These are phyloP conservation scores for Thyridium curvatum DNA, from an alignment of 2,329 filamentous ascomycete genomes.

Conservation along the genomic window DNA sequence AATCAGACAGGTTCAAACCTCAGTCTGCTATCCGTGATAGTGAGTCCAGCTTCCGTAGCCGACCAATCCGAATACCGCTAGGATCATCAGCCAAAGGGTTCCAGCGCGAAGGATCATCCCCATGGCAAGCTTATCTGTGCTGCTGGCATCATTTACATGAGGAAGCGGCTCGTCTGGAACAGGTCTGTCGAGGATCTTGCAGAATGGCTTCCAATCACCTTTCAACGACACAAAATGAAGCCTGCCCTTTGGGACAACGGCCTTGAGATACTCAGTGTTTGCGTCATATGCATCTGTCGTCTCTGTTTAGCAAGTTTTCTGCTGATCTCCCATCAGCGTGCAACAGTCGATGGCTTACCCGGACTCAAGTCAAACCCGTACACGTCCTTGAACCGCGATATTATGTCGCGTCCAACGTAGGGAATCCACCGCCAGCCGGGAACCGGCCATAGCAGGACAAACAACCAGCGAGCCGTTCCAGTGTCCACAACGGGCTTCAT, in stretches of 20 bases:
- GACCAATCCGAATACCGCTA: no score
- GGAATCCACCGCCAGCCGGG: conserved; percentile 5
- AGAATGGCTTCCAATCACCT: conserved; percentile 25
- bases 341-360: no score
- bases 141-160: conserved; percentile 15
- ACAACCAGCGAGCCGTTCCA: conserved; percentile 1
- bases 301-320: no score
- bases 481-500: conserved; percentile 7
- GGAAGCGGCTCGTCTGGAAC: conserved; percentile 21
- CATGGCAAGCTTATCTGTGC: conserved; percentile 5
- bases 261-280: no score
- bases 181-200: conserved; percentile 19
- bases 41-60: no score
- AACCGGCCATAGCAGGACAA: neutral
- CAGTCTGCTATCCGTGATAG: no score
- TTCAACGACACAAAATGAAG: conserved; percentile 17
- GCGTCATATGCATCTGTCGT: no score
- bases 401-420: neutral
- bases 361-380: no score
- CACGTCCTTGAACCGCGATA: no score
- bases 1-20: no score
- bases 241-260: conserved; percentile 13
- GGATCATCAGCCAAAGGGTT: no score
- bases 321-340: no score
- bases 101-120: neutral